phyloP scores from a whole-genome alignment of 257 asterid genomes.

The Plectranthus barbatus region DNA sequence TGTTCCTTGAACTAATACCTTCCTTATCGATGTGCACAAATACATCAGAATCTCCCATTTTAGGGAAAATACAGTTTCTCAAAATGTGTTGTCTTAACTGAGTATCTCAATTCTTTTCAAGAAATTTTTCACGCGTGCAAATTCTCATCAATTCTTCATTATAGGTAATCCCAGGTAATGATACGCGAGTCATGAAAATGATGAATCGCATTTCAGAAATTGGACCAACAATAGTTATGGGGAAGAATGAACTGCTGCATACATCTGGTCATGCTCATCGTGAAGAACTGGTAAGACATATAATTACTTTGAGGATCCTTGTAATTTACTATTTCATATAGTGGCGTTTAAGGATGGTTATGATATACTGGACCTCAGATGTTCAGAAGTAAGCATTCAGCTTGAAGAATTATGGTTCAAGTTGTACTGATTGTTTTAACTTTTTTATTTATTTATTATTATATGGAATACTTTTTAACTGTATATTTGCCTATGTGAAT shows the following conservation, averaged over 20 bases:
- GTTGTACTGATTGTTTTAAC: slow-evolving; percentile 3
- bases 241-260: slow-evolving; percentile 84
- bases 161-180: slow-evolving; percentile 98
- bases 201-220: slow-evolving; percentile 86
- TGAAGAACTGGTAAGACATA: slow-evolving; percentile 78
- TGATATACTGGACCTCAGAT: background rate
- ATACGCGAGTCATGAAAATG: slow-evolving; percentile 95
- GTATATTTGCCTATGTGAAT: background rate
- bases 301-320: slow-evolving; percentile 12
- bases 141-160: slow-evolving; percentile 21
- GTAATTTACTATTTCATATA: background rate
- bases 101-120: background rate
- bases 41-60: background rate
- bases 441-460: slow-evolving; percentile 13
- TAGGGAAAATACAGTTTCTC: background rate
- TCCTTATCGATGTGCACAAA: background rate
- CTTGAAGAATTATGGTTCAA: background rate
- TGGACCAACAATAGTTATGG: slow-evolving; percentile 91
- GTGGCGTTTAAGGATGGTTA: slow-evolving; percentile 12
- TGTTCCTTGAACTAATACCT: background rate
- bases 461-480: background rate
- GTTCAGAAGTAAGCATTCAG: background rate
- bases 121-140: slow-evolving; percentile 4
- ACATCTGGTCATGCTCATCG: slow-evolving; percentile 98
- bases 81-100: slow-evolving; percentile 2